Evolutionary conservation across 106 monocot species (phyloP).

Genomic region (Dendrobium catenatum): DNA sequence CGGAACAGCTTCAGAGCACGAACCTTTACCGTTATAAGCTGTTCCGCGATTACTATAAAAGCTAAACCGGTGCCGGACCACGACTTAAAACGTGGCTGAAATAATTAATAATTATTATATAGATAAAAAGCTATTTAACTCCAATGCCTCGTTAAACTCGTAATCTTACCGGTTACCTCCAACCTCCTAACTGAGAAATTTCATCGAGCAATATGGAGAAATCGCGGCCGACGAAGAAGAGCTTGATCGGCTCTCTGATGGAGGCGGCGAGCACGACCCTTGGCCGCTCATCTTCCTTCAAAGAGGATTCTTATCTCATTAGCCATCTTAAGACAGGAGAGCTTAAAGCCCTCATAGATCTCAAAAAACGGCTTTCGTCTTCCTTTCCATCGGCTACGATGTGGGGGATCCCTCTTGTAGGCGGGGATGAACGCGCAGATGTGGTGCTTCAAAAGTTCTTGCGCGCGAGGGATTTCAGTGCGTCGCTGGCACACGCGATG

Average conservation of each 20-base stretch:
- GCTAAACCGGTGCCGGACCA: too few species aligned
- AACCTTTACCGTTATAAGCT: too few species aligned
- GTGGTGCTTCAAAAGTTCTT: slow-evolving; percentile 62
- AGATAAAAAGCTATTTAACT: too few species aligned
- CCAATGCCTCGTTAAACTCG: too few species aligned
- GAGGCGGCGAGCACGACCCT: slow-evolving; percentile 36
- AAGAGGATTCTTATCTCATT: slow-evolving; percentile 61
- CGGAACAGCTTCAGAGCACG: too few species aligned
- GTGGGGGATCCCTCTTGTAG: slow-evolving; percentile 23
- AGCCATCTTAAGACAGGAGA: slow-evolving; percentile 30
- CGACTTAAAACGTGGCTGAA: too few species aligned
- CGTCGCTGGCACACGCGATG: slow-evolving; percentile 43
- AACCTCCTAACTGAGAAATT: too few species aligned
- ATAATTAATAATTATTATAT: too few species aligned
- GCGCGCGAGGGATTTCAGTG: slow-evolving; percentile 51
- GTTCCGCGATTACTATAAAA: too few species aligned
- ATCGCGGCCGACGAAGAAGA: slow-evolving; percentile 20
- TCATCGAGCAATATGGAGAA: not conserved
- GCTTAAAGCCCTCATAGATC: slow-evolving; percentile 37
- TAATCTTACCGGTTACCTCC: too few species aligned
- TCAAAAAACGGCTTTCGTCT: slow-evolving; percentile 26
- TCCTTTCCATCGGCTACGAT: slow-evolving; percentile 18
- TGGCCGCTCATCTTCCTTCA: slow-evolving; percentile 48
- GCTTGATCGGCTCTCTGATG: slow-evolving; percentile 32
- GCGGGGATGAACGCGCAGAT: slow-evolving; percentile 39